Evolutionary conservation across 495 filamentous ascomycete genomes (phyloP).

Genomic region (Saxophila tyrrhenica): DNA sequence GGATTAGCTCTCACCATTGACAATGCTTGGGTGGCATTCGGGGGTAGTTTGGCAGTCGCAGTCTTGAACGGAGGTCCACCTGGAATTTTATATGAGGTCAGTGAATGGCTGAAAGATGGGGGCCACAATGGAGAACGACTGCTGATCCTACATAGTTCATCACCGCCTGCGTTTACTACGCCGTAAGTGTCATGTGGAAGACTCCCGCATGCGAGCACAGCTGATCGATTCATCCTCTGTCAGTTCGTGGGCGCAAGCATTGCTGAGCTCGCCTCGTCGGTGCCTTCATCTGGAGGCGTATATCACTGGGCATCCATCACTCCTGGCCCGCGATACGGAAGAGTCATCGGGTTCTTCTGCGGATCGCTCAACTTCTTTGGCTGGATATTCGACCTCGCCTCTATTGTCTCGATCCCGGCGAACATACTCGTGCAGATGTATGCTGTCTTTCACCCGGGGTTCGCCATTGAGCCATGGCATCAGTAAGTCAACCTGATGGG

Average conservation of each 20-base stretch:
- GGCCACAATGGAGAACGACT: too few species aligned
- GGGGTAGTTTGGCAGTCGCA: conserved; percentile 30
- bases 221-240: too few species aligned
- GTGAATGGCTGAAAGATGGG: too few species aligned
- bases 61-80: conserved; percentile 20
- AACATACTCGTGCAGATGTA: conserved; percentile 65
- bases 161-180: conserved; percentile 44
- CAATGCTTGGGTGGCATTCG: conserved; percentile 50
- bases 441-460: conserved; percentile 54
- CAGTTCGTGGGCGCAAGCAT: conserved; percentile 43
- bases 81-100: conserved; percentile 21
- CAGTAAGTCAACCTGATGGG: too few species aligned
- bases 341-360: conserved; percentile 61
- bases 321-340: conserved; percentile 55
- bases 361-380: conserved; percentile 73
- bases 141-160: too few species aligned
- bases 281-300: conserved; percentile 71
- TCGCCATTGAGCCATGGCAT: conserved; percentile 55
- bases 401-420: conserved; percentile 54
- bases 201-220: too few species aligned
- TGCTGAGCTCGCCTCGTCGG: conserved; percentile 59
- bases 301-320: conserved; percentile 80
- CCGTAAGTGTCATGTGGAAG: too few species aligned
- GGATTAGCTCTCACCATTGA: conserved; percentile 44
- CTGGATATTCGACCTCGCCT: conserved; percentile 60